Evolutionary conservation across 2,329 filamentous ascomycete species (phyloP).

Genomic region (Sodiomyces alkalinus): DNA sequence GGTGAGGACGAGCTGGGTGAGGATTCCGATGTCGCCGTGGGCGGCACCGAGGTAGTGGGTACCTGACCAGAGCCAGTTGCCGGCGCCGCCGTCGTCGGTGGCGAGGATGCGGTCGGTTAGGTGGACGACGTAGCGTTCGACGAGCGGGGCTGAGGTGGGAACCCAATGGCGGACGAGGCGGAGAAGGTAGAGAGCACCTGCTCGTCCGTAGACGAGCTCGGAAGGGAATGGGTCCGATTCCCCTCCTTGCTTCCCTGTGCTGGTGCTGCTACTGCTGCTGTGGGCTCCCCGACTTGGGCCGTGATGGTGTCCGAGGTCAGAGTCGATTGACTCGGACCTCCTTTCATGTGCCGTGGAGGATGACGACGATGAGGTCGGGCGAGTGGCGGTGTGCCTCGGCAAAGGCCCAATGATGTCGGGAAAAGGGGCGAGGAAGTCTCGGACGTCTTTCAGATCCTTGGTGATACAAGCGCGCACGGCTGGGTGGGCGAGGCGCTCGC

Average conservation of each 20-base stretch:
- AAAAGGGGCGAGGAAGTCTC: conserved; percentile 24
- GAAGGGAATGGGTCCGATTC: conserved; percentile 27
- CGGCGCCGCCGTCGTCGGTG: conserved; percentile 23
- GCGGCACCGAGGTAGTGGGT: conserved; percentile 49
- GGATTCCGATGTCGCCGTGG: conserved; percentile 54
- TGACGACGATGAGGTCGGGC: conserved; percentile 3
- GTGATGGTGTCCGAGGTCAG: too few species aligned
- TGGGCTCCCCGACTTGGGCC: too few species aligned
- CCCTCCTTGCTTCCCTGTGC: not conserved
- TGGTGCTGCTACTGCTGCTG: too few species aligned
- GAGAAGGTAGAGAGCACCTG: conserved; percentile 53
- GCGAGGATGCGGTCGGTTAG: conserved; percentile 45
- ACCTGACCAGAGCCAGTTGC: conserved; percentile 47
- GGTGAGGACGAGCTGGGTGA: conserved; percentile 51
- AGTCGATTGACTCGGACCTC: too few species aligned
- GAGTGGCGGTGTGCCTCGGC: conserved; percentile 4
- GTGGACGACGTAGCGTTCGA: conserved; percentile 38
- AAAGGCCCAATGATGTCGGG: conserved; percentile 18
- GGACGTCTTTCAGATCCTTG: conserved; percentile 20
- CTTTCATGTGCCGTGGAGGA: conserved; percentile 6
- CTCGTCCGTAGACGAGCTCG: conserved; percentile 52
- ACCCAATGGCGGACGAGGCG: conserved; percentile 46
- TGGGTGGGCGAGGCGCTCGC: conserved; percentile 29
- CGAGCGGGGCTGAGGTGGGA: conserved; percentile 26
- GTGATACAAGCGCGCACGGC: conserved; percentile 29